Conservation (phyloP, 169 alveolate species). For the Theileria orientalis region DNA sequence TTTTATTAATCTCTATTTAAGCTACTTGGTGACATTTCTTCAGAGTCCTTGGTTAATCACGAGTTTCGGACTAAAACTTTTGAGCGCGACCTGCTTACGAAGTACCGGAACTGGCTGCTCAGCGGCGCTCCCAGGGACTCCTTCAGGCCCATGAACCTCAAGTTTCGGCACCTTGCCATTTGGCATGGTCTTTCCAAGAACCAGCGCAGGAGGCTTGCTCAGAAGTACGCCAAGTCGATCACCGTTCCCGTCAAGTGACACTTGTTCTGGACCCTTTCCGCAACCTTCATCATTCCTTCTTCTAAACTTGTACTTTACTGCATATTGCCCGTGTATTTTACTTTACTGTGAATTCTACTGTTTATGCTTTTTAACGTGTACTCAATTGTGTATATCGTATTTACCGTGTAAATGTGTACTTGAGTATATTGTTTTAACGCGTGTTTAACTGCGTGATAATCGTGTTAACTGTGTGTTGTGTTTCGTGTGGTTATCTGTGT, state of each 20-base stretch:
- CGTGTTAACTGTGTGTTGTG: too few relatives aligned
- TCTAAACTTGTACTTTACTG: too few relatives aligned
- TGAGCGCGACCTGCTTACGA: constrained; percentile 44
- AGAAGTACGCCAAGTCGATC: constrained; percentile 29
- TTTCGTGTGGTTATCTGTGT: too few relatives aligned
- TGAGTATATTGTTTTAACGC: too few relatives aligned
- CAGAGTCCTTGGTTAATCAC: constrained; percentile 53
- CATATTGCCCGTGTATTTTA: too few relatives aligned
- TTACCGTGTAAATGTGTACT: not conserved
- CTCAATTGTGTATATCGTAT: too few relatives aligned
- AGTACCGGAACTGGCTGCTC: constrained; percentile 50
- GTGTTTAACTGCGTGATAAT: not conserved
- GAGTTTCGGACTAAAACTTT: constrained; percentile 47
- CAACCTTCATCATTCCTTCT: too few relatives aligned
- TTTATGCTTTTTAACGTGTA: too few relatives aligned
- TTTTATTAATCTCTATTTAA: not conserved
- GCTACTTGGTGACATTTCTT: not conserved
- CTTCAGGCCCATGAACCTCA: constrained; percentile 36
- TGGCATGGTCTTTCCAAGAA: constrained; percentile 54
- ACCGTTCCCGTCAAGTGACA: not conserved
- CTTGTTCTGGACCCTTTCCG: too few relatives aligned
- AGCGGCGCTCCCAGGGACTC: constrained; percentile 57
- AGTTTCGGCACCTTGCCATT: constrained; percentile 33
- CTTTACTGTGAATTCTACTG: too few relatives aligned
- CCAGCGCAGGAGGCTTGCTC: constrained; percentile 40